Evolutionary conservation across 352 stramenopile species (phyloP), one percentile per base, ranked within the genome.

Genomic region (Thalassiosira hispida): DNA sequence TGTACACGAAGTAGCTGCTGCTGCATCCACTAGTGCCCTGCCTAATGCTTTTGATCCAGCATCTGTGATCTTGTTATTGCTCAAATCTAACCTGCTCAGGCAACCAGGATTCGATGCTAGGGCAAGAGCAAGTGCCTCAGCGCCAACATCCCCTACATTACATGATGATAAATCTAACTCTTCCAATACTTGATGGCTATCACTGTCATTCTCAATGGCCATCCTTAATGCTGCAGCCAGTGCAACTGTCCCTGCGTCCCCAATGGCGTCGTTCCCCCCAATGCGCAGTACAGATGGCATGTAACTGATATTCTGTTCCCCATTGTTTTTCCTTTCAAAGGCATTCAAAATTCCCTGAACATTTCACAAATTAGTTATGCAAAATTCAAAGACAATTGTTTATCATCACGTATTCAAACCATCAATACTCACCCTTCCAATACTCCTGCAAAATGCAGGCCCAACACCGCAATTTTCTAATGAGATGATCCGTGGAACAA

Each of bases 61-160:
- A 75, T 94, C 77, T 14, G 84, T 86, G 55, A 94, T 89, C 46
- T 86, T 61, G 69, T 94, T 94, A 63, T 88, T 89, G 63, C 89
- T 93, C 57, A 94, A 81, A 84, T 91, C 77, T 40, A 94, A 86
- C 35, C 79, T 52, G 18, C 51, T 46, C 0, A 94, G 55, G 47
- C 77, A 89, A 22, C 59, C 33, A 52, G 81, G 77, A 71, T 85
- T 74, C 2, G 68, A 77, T 56, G 80, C 72, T 18, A 94, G 64
- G 4, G 87, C 89, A 47, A 92, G 76, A 2, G 89, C 85, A 16
- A 94, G 59, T 5, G 87, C 83, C 70, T 92, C 80, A 22, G 77
- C 84, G 27, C 89, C 89, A 33, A 69, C 69, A 72, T 94, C 89
- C 16, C 78, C 75, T 46, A 94, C 83, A 60, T 72, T 72, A 67